These are phyloP conservation scores for Pistacia atlantica DNA, from an alignment of 345 rosid genomes.

Conservation along the genomic window DNA sequence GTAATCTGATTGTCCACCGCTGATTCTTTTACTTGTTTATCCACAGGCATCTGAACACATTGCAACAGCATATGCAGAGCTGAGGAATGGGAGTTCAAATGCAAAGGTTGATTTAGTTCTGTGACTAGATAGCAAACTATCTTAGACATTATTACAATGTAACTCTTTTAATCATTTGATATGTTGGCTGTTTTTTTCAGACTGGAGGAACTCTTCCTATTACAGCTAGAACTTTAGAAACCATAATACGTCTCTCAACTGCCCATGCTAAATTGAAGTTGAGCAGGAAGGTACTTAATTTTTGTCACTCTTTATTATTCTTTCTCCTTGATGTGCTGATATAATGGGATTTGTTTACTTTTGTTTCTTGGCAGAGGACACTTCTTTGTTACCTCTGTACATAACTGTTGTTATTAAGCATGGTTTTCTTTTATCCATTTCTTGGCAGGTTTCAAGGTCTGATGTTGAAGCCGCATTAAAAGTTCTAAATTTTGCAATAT, in stretches of 20 bases:
- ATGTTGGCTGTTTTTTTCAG: slow-evolving; percentile 42
- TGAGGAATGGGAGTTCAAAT: slow-evolving; percentile 74
- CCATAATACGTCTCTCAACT: slow-evolving; percentile 95
- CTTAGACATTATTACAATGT: slow-evolving; percentile 2
- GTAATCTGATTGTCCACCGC: slow-evolving; percentile 8
- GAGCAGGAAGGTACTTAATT: slow-evolving; percentile 70
- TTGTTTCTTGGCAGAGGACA: neutral
- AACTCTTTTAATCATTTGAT: slow-evolving; percentile 12
- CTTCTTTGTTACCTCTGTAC: neutral
- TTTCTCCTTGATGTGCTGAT: slow-evolving; percentile 2
- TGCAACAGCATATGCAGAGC: slow-evolving; percentile 94
- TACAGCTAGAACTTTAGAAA: slow-evolving; percentile 96
- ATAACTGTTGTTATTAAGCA: neutral
- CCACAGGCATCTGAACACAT: slow-evolving; percentile 89
- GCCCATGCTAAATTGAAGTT: slow-evolving; percentile 96
- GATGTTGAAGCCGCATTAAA: slow-evolving; percentile 94
- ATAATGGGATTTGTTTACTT: neutral
- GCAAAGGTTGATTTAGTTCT: slow-evolving; percentile 53
- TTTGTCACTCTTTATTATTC: slow-evolving; percentile 11
- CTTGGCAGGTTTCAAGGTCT: slow-evolving; percentile 61
- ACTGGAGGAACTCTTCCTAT: slow-evolving; percentile 99
- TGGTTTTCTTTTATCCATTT: slow-evolving; percentile 14
- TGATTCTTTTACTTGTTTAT: slow-evolving; percentile 17
- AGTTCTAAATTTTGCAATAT: slow-evolving; percentile 92
- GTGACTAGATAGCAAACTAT: slow-evolving; percentile 5